Conservation (phyloP, 2,329 filamentous ascomycete genomes). For the Hortaea werneckii region DNA sequence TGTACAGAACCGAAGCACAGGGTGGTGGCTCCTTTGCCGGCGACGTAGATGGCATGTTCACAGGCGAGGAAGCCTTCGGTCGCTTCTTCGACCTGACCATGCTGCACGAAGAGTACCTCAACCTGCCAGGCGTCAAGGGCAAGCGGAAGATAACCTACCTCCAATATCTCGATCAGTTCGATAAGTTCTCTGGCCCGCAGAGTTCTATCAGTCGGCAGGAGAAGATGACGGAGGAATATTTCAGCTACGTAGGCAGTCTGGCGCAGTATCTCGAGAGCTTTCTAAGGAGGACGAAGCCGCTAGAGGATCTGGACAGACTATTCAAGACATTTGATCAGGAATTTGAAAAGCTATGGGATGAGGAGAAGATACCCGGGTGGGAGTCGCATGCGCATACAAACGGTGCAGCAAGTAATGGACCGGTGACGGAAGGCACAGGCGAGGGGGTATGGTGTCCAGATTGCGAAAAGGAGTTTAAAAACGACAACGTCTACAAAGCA, state of each 20-base stretch:
- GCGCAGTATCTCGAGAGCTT: constrained; percentile 80
- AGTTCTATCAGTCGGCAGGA: constrained; percentile 67
- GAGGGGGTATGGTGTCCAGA: constrained; percentile 81
- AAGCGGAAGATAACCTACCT: constrained; percentile 64
- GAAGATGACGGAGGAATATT: constrained; percentile 88
- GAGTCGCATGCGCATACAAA: constrained; percentile 34
- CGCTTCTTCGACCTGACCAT: constrained; percentile 82
- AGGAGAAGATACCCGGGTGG: constrained; percentile 74
- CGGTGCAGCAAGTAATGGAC: constrained; percentile 18
- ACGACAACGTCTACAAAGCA: constrained; percentile 84
- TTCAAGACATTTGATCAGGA: constrained; percentile 69
- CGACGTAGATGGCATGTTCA: constrained; percentile 84
- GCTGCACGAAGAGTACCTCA: constrained; percentile 80
- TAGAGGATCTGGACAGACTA: constrained; percentile 76
- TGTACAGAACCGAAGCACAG: constrained; percentile 70
- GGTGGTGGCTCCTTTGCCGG: constrained; percentile 36
- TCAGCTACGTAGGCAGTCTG: constrained; percentile 73
- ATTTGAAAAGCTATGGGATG: constrained; percentile 74
- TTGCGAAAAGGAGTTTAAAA: constrained; percentile 91
- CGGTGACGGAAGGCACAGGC: constrained; percentile 44
- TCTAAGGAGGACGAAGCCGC: constrained; percentile 69
- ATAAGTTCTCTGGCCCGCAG: constrained; percentile 67
- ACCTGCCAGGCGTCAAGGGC: constrained; percentile 70
- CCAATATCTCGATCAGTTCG: constrained; percentile 86
- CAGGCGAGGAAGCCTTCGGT: constrained; percentile 87